Evolutionary conservation across 1,139 yeast genomes (phyloP).

Genomic region (Hansenula sp.): DNA sequence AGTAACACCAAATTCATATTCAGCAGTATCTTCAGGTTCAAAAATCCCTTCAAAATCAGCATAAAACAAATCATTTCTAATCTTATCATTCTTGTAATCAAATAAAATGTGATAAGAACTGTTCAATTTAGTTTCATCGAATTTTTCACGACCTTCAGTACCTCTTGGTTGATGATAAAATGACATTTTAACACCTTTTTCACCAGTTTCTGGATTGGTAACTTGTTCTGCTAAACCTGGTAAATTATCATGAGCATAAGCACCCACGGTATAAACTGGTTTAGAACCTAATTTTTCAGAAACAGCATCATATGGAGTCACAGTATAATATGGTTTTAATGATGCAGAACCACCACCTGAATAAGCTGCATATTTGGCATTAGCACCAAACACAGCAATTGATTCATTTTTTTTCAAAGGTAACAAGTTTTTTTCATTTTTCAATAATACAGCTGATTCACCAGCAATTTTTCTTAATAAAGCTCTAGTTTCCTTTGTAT

Average conservation of each 20-base stretch:
- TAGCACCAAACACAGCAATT: constrained; percentile 50
- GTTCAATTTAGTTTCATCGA: constrained; percentile 34
- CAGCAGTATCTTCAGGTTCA: constrained; percentile 43
- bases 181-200: constrained; percentile 37
- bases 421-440: constrained; percentile 42
- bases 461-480: constrained; percentile 45
- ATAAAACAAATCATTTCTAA: constrained; percentile 31
- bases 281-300: constrained; percentile 25
- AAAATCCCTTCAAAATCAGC: constrained; percentile 44
- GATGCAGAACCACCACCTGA: constrained; percentile 57
- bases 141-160: constrained; percentile 28
- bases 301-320: constrained; percentile 45
- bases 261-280: constrained; percentile 35
- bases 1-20: constrained; percentile 47
- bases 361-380: constrained; percentile 38
- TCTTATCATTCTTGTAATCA: constrained; percentile 39
- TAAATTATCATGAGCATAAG: constrained; percentile 29
- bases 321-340: constrained; percentile 39
- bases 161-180: constrained; percentile 38
- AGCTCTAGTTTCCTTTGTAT: constrained; percentile 37
- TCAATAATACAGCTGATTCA: constrained; percentile 51
- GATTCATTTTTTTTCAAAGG: constrained; percentile 37
- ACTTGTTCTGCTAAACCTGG: constrained; percentile 28
- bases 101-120: constrained; percentile 40
- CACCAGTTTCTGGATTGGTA: constrained; percentile 33